These are phyloP conservation scores for Flaveria linearis DNA, from an alignment of 129 eudicot genomes.

Conservation along the genomic window DNA sequence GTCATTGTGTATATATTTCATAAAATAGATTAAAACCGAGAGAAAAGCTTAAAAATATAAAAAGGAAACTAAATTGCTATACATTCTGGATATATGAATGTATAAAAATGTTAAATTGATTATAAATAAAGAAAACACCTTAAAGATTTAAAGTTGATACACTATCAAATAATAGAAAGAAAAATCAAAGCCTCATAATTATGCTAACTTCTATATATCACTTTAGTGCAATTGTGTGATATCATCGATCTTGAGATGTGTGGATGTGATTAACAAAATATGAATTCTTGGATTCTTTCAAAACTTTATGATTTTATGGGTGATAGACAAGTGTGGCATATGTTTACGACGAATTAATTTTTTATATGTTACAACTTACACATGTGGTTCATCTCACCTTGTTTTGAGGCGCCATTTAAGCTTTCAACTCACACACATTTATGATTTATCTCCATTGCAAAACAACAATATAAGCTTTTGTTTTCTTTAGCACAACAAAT, in stretches of 20 bases:
- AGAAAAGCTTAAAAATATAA: no score
- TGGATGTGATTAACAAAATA: not conserved
- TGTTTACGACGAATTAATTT: not conserved
- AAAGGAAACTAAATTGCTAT: no score
- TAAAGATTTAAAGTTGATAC: not conserved
- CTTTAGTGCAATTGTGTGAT: not conserved
- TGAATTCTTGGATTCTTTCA: not conserved
- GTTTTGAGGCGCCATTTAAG: not conserved
- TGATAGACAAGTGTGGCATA: slow-evolving; percentile 4
- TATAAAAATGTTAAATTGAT: not conserved
- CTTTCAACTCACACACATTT: not conserved
- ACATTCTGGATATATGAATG: not conserved
- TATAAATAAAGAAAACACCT: not conserved
- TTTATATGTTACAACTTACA: not conserved
- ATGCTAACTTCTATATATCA: slow-evolving; percentile 7
- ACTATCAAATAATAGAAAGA: not conserved
- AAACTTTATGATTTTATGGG: not conserved
- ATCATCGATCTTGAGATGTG: not conserved
- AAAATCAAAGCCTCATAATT: not conserved
- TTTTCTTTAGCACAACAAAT: not conserved
- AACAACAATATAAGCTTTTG: not conserved
- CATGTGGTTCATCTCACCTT: not conserved
- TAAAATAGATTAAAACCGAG: no score
- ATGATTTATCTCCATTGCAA: not conserved
- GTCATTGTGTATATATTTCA: no score